phyloP scores from a whole-genome alignment of 768 basidiomycete species.

The Suillus spraguei region DNA sequence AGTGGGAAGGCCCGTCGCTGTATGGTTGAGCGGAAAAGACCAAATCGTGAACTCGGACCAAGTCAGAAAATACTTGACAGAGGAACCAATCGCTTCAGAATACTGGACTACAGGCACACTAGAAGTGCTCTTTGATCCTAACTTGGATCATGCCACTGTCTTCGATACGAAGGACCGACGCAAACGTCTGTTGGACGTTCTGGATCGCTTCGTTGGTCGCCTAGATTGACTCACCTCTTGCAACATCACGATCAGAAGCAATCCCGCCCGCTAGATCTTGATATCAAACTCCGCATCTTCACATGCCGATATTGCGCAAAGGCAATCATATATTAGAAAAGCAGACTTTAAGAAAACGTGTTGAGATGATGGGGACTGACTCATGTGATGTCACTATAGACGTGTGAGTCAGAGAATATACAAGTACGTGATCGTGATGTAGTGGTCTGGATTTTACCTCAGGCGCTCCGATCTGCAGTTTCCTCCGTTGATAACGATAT shows the following conservation, averaged over 20 bases:
- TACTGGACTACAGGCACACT: conserved; percentile 34
- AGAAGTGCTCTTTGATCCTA: conserved; percentile 42
- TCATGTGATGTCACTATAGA: neutral
- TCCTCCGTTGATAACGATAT: neutral
- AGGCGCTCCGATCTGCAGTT: neutral
- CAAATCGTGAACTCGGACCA: conserved; percentile 44
- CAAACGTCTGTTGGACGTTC: conserved; percentile 31
- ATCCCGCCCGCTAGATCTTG: neutral
- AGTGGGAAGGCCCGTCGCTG: conserved; percentile 28
- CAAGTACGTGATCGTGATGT: conserved; percentile 1
- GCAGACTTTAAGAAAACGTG: neutral
- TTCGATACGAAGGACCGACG: conserved; percentile 35
- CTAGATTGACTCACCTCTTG: conserved; percentile 8
- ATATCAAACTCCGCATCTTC: conserved; percentile 5
- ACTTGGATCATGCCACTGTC: conserved; percentile 45
- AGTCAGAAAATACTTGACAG: conserved; percentile 44
- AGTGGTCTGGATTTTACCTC: neutral
- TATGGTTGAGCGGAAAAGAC: conserved; percentile 42
- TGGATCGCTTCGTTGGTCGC: conserved; percentile 32
- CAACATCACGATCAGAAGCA: conserved; percentile 1
- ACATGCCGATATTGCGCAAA: neutral
- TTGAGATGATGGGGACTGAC: conserved; percentile 1
- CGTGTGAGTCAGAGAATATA: neutral
- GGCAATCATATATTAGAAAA: neutral
- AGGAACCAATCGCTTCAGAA: conserved; percentile 19